These are phyloP conservation scores for Penicillium argentinense DNA, from an alignment of 495 filamentous ascomycete species.

Conservation along the genomic window DNA sequence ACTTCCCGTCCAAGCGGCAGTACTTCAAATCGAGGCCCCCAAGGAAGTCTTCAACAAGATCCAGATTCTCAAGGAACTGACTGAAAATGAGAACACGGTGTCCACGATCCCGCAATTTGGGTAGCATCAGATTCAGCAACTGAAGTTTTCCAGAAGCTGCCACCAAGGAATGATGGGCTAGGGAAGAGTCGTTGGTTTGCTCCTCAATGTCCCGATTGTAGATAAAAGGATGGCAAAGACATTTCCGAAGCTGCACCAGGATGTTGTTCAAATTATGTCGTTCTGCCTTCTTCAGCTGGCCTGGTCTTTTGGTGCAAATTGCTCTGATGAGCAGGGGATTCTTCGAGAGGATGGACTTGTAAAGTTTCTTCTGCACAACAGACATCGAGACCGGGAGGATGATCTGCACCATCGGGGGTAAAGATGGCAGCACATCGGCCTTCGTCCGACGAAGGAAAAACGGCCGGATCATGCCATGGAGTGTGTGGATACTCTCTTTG, in stretches of 20 bases:
- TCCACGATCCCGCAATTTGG: conserved; percentile 82
- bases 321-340: conserved; percentile 87
- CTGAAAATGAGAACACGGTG: conserved; percentile 95
- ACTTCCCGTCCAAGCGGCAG: conserved; percentile 81
- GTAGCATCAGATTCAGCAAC: conserved; percentile 83
- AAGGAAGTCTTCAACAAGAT: conserved; percentile 90
- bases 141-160: conserved; percentile 90
- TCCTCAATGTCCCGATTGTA: conserved; percentile 92
- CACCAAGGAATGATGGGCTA: conserved; percentile 75
- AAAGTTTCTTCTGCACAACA: conserved; percentile 87
- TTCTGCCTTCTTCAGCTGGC: conserved; percentile 61
- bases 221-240: conserved; percentile 92
- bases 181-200: conserved; percentile 46
- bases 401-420: conserved; percentile 91
- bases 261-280: conserved; percentile 85
- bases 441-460: conserved; percentile 87
- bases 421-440: conserved; percentile 79
- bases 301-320: conserved; percentile 66
- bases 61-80: conserved; percentile 87
- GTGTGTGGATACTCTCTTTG: conserved; percentile 71
- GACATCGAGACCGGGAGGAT: conserved; percentile 94
- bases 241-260: conserved; percentile 92
- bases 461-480: conserved; percentile 84
- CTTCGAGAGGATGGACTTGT: conserved; percentile 87
- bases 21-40: conserved; percentile 65